Evolutionary conservation across 805 yeast species (phyloP).

Genomic region (Hermanozyma aechmeae): DNA sequence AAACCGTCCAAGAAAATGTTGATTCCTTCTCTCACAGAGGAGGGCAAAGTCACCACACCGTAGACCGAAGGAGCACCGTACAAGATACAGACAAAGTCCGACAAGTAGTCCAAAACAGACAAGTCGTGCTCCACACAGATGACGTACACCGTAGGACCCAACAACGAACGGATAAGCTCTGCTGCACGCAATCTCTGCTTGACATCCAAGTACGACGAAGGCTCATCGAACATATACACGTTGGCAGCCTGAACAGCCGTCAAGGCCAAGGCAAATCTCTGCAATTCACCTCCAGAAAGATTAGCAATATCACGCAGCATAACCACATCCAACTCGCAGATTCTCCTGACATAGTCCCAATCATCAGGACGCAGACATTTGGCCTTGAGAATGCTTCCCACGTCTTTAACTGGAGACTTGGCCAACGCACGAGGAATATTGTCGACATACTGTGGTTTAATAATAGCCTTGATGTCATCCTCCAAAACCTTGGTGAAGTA

Average conservation of each 20-base stretch:
- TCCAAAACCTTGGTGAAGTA: conserved; percentile 90
- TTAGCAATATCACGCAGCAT: conserved; percentile 81
- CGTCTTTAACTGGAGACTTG: conserved; percentile 79
- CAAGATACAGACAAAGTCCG: conserved; percentile 92
- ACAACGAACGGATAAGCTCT: conserved; percentile 77
- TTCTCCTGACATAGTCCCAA: conserved; percentile 55
- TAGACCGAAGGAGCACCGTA: conserved; percentile 98
- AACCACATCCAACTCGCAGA: conserved; percentile 68
- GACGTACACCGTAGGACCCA: conserved; percentile 70
- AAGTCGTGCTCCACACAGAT: conserved; percentile 98
- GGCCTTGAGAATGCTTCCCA: conserved; percentile 71
- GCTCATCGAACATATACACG: conserved; percentile 99
- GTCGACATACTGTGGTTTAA: conserved; percentile 98
- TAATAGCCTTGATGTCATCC: conserved; percentile 91
- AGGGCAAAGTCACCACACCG: conserved; percentile 96
- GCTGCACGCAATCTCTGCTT: conserved; percentile 99
- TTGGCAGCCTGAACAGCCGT: conserved; percentile 91
- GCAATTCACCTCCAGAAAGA: conserved; percentile 97
- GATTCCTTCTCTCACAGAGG: conserved; percentile 98
- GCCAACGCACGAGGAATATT: conserved; percentile 90
- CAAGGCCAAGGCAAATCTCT: conserved; percentile 96
- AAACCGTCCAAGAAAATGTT: conserved; percentile 97
- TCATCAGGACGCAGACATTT: conserved; percentile 65
- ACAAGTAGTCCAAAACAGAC: conserved; percentile 92
- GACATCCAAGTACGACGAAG: conserved; percentile 95